phyloP scores from a whole-genome alignment of 2,329 filamentous ascomycete genomes.

The Rhytidhysteron rufulum region DNA sequence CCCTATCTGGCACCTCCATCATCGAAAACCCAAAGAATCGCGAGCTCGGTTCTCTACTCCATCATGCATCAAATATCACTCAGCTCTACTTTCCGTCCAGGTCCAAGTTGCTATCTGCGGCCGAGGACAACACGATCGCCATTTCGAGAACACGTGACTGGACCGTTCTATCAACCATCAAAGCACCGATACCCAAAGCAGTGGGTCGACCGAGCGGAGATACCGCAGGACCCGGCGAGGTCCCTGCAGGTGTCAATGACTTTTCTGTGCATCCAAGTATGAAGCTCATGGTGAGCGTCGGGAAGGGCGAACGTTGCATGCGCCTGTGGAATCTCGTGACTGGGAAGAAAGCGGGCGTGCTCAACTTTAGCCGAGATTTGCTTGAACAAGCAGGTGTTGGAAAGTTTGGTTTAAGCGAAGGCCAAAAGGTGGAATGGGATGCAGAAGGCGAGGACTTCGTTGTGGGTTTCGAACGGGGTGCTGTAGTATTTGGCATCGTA shows the following conservation, averaged over 20 bases:
- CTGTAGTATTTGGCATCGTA: slow-evolving; percentile 77
- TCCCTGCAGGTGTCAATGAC: slow-evolving; percentile 86
- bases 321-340: slow-evolving; percentile 95
- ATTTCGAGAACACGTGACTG: slow-evolving; percentile 86
- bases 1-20: slow-evolving; percentile 68
- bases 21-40: slow-evolving; percentile 83
- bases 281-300: slow-evolving; percentile 93
- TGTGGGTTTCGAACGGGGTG: slow-evolving; percentile 82
- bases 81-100: slow-evolving; percentile 77
- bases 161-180: slow-evolving; percentile 81
- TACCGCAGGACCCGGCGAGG: slow-evolving; percentile 75
- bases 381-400: slow-evolving; percentile 73
- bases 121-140: slow-evolving; percentile 87
- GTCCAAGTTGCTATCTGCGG: slow-evolving; percentile 80
- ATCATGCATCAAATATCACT: slow-evolving; percentile 81
- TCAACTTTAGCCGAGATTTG: slow-evolving; percentile 75
- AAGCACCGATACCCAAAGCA: slow-evolving; percentile 78
- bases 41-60: slow-evolving; percentile 79
- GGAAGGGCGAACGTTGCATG: slow-evolving; percentile 87
- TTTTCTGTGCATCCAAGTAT: slow-evolving; percentile 95
- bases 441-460: slow-evolving; percentile 75
- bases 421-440: slow-evolving; percentile 77
- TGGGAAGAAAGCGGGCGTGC: slow-evolving; percentile 87
- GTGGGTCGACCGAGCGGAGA: slow-evolving; percentile 82
- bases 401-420: slow-evolving; percentile 75